A percentile compares a stretch with the other conserved stretches of the same genome.
Evolutionary conservation across 441 rosid species (phyloP).

Genomic region (Croton setiger): DNA sequence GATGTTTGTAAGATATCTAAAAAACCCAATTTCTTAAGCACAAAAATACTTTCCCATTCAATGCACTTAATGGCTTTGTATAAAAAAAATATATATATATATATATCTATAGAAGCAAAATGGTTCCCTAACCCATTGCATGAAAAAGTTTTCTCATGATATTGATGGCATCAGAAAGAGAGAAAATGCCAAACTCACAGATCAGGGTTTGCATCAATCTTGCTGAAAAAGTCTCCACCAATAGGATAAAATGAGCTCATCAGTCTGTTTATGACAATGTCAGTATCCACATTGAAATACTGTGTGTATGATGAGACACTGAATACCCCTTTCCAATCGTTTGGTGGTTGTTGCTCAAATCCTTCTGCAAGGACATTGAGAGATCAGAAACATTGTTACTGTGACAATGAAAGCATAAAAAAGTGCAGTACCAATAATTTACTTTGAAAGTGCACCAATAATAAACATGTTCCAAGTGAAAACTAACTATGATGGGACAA

Average conservation of each 20-base stretch:
- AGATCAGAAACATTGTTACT: not conserved
- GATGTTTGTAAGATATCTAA: not conserved
- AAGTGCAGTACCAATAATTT: slow-evolving; percentile 9
- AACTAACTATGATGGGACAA: not conserved
- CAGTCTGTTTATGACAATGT: slow-evolving; percentile 74
- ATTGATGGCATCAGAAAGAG: not conserved
- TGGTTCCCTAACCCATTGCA: not conserved
- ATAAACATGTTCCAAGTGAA: not conserved
- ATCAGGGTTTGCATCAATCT: slow-evolving; percentile 94
- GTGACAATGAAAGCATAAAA: slow-evolving; percentile 6
- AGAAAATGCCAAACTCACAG: slow-evolving; percentile 54
- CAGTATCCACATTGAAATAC: slow-evolving; percentile 88
- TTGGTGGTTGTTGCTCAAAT: slow-evolving; percentile 72
- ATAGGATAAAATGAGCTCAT: slow-evolving; percentile 69
- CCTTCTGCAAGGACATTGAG: slow-evolving; percentile 43
- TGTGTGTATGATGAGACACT: slow-evolving; percentile 73
- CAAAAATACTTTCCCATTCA: not conserved
- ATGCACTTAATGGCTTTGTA: not conserved
- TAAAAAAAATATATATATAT: not conserved
- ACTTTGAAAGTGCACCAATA: not conserved
- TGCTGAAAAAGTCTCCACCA: slow-evolving; percentile 78
- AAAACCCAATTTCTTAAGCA: not conserved
- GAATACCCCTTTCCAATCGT: slow-evolving; percentile 79
- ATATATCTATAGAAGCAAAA: not conserved
- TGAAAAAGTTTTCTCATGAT: not conserved